Evolutionary conservation across 108 stramenopile species (phyloP), one percentile per base, ranked within the genome.

Genomic region (Skeletonema marinoi): DNA sequence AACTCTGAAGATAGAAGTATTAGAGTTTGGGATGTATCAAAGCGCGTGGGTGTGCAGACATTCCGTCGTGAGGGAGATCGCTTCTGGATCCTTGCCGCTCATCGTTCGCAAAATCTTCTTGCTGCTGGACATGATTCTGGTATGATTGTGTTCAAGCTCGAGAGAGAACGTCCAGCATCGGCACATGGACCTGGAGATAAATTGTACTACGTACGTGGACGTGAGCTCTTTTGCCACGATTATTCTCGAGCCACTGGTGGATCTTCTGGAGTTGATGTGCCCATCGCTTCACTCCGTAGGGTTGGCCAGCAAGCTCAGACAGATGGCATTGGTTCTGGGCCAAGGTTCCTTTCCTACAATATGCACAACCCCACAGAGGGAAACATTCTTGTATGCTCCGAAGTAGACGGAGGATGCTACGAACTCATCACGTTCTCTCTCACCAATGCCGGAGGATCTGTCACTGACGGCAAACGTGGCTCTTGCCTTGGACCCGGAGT

Each of bases 101-200:
- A 98, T 84, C 81, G 90, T 10, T 80, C 84, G 32, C 97, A 98
- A 79, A 98, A 98, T 85, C 88, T 99, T 38, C 88, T 99, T 63
- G 99, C 99, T 3, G 99, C 99, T 13, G 99, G 99, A 44, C 99
- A 99, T 82, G 99, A 99, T 87, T 92, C 90, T 38, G 99, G 99
- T 77, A 98, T 99, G 98, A 95, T 98, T 77, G 99, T 99, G 21
- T 99, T 99, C 89, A 99, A 99, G 87, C 87, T 99, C 11, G 98
- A 98, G 78, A 88, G 98, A 39, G 99, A 99, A 56, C 88, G 99
- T 33, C 99, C 99, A 17, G 97, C 99, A 31, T 91, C 88, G 69
- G 88, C 91, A 59, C 61, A 86, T 70, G 92, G 87, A 30, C 90
- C 87, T 41, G 80, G 84, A 65, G 86, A 86, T 71, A 91, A 94